Percentiles rank a stretch among this genome's conserved stretches.
Evolutionary conservation across 805 yeast genomes (phyloP).

Genomic region (Naumovozyma dairenensis): DNA sequence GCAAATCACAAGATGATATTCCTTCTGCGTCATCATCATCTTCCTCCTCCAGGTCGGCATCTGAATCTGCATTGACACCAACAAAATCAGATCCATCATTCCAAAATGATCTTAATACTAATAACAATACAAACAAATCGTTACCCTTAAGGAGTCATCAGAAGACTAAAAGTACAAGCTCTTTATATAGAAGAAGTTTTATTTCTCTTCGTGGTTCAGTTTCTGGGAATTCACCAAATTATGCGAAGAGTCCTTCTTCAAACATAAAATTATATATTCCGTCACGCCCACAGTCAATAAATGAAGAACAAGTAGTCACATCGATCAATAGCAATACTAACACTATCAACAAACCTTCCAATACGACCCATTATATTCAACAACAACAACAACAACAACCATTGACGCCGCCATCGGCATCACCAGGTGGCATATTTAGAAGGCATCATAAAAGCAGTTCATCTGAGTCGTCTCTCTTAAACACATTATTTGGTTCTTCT

Average conservation of each 20-base stretch:
- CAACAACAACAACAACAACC: constrained; percentile 12
- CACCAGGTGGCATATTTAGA: constrained; percentile 42
- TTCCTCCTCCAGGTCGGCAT: constrained; percentile 15
- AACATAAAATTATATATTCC: constrained; percentile 24
- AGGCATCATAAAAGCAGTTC: constrained; percentile 58
- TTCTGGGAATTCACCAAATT: constrained; percentile 3
- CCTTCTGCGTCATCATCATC: not conserved
- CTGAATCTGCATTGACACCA: constrained; percentile 22
- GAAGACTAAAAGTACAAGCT: constrained; percentile 25
- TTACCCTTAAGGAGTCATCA: constrained; percentile 13
- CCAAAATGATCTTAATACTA: constrained; percentile 6
- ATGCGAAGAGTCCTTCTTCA: constrained; percentile 4
- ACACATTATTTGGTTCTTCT: constrained; percentile 29
- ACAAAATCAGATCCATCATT: constrained; percentile 7
- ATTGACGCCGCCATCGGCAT: constrained; percentile 28
- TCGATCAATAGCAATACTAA: no score
- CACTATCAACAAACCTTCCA: no score
- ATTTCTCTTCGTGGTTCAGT: constrained; percentile 25
- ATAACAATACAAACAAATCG: constrained; percentile 26
- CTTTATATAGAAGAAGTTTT: constrained; percentile 29
- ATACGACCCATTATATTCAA: no score
- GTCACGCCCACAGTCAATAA: constrained; percentile 17
- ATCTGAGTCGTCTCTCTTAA: constrained; percentile 41
- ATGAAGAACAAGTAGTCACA: constrained; percentile 12
- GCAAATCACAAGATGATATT: constrained; percentile 10